Evolutionary conservation across 768 basidiomycete species (phyloP).

Genomic region (Termitomyces sp.): DNA sequence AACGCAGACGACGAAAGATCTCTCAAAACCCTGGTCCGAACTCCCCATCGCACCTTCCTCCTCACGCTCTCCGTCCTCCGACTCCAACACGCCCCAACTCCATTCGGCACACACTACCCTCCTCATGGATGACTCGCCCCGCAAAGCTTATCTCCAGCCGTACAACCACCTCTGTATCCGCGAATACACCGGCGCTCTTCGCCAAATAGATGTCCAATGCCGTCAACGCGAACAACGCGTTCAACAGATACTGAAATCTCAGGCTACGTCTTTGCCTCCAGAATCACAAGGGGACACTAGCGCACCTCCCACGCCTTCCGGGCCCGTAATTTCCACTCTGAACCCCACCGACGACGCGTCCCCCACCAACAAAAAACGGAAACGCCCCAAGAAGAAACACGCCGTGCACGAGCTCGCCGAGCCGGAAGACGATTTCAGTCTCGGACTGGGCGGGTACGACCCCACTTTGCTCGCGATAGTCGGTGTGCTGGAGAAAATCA

Average conservation of each 20-base stretch:
- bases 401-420: not conserved
- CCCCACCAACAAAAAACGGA: constrained; percentile 15
- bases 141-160: constrained; percentile 61
- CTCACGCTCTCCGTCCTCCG: not conserved
- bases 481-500: constrained; percentile 57
- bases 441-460: constrained; percentile 31
- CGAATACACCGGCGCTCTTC: constrained; percentile 45
- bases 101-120: constrained; percentile 43
- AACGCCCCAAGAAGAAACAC: constrained; percentile 7
- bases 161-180: constrained; percentile 76
- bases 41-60: constrained; percentile 16
- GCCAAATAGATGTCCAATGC: constrained; percentile 10
- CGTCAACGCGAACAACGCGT: not conserved
- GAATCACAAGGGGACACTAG: no score
- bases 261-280: not conserved
- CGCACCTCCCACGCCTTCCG: not conserved
- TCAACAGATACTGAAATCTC: not conserved
- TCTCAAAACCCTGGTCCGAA: constrained; percentile 57
- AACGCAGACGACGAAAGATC: constrained; percentile 65
- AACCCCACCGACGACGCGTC: no score
- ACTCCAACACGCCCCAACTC: constrained; percentile 1
- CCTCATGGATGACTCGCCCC: constrained; percentile 50
- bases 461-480: constrained; percentile 58
- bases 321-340: no score
- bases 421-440: not conserved